phyloP scores from a whole-genome alignment of 2,329 filamentous ascomycete species.

The Talaromyces marneffei region DNA sequence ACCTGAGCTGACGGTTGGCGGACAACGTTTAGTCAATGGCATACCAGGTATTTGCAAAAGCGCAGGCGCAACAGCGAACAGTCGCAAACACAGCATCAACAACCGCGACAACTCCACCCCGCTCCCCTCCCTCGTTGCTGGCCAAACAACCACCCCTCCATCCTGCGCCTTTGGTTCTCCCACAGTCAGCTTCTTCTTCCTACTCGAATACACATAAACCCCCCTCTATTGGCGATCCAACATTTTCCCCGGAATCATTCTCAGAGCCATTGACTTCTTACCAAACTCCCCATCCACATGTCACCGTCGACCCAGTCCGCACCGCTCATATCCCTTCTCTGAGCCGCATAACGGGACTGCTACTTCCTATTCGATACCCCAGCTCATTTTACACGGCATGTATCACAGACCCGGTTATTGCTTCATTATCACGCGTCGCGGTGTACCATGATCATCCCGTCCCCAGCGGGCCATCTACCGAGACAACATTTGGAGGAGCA shows the following conservation, averaged over 20 bases:
- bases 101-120: slow-evolving; percentile 21
- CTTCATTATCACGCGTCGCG: slow-evolving; percentile 54
- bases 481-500: slow-evolving; percentile 1
- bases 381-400: slow-evolving; percentile 57
- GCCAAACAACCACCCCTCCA: slow-evolving; percentile 25
- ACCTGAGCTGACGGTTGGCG: neutral
- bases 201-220: slow-evolving; percentile 16
- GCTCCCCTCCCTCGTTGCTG: slow-evolving; percentile 18
- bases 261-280: slow-evolving; percentile 24
- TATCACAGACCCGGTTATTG: slow-evolving; percentile 48
- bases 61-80: slow-evolving; percentile 24
- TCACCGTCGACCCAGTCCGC: slow-evolving; percentile 50
- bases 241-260: slow-evolving; percentile 27
- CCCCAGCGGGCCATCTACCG: slow-evolving; percentile 19
- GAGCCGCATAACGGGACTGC: slow-evolving; percentile 52
- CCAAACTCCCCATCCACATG: slow-evolving; percentile 42
- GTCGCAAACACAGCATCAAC: slow-evolving; percentile 10
- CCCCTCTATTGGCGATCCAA: slow-evolving; percentile 21
- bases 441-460: slow-evolving; percentile 49
- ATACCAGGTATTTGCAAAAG: slow-evolving; percentile 35
- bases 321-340: slow-evolving; percentile 50
- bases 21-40: slow-evolving; percentile 25
- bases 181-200: slow-evolving; percentile 23
- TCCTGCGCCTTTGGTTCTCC: slow-evolving; percentile 25
- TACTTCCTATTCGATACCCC: slow-evolving; percentile 58